phyloP scores from a whole-genome alignment of 2,329 filamentous ascomycete genomes.

The Leptosphaerulina australis region DNA sequence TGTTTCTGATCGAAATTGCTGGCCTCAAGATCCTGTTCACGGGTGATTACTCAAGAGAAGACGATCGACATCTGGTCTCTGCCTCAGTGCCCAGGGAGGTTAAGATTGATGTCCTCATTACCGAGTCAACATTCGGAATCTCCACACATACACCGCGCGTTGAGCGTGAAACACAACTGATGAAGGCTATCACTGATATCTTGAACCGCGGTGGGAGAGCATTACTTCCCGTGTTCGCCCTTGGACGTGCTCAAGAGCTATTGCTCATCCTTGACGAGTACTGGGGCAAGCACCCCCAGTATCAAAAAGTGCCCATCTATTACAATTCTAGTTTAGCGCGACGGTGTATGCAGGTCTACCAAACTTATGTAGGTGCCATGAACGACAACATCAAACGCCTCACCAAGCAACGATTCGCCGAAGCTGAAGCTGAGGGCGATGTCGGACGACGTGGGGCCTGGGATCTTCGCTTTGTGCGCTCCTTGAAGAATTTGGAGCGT shows the following conservation, averaged over 20 bases:
- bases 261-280: constrained; percentile 96
- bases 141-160: constrained; percentile 89
- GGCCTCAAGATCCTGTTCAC: constrained; percentile 97
- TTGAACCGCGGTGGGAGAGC: constrained; percentile 91
- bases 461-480: constrained; percentile 95
- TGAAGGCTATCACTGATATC: constrained; percentile 92
- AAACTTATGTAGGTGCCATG: constrained; percentile 98
- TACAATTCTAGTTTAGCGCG: constrained; percentile 94
- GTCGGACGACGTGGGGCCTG: constrained; percentile 81
- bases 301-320: constrained; percentile 91
- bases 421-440: constrained; percentile 81
- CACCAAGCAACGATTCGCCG: constrained; percentile 91
- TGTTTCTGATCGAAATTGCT: constrained; percentile 98
- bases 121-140: constrained; percentile 95
- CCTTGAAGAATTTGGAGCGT: constrained; percentile 87
- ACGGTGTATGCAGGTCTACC: constrained; percentile 98
- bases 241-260: constrained; percentile 91
- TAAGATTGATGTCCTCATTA: constrained; percentile 95
- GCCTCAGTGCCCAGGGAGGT: constrained; percentile 86
- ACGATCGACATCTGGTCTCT: constrained; percentile 93
- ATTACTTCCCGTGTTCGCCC: constrained; percentile 91
- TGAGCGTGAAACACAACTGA: constrained; percentile 89
- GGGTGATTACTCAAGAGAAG: constrained; percentile 94
- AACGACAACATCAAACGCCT: constrained; percentile 98
- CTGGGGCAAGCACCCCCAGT: constrained; percentile 88